Base-by-base conservation (phyloP, 208 protist genomes). In the Wallacemonas sp. region DNA sequence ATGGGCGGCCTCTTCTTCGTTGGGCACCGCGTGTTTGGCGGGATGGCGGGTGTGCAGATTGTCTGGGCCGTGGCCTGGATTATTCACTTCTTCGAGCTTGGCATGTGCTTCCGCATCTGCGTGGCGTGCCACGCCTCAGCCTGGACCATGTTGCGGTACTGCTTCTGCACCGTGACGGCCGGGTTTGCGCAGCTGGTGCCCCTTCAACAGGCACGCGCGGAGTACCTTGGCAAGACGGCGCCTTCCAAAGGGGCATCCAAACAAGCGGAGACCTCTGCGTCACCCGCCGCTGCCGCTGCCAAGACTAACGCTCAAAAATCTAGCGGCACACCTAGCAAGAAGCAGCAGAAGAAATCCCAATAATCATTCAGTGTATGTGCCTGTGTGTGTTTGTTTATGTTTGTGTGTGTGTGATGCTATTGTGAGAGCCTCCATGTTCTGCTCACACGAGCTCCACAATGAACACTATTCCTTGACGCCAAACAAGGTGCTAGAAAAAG, bases 101-200 rank as follows among this genome's bases (percentile, higher is more conserved):
- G 70, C 31, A 65, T 89, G 66, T 79, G 75, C 58, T 19, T 77
- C 17, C 66, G 80, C 27, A 80, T 86, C 8, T 90, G 82, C 54
- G 27, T 63, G 8, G 65, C 67, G 11, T 85, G 80, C 68, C 66
- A 70, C 47, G 82, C 80, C 1, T 49, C 63, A 2, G 19, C 61
- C 2, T 24, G 26, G 1, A 67, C 65, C 27, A 75, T 68, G 53
- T 27, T 61, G 5, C 46, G 70, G 2, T 87, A 87, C 68, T 58
- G 61, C 61, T n/a, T 80, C 17, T 70, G 84, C 61, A 86, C 75
- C 1, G 11, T 68, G 17, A 22, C 74, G 8, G 76, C 70, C 0
- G 86, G 86, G 24, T 70, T 82, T 46, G 69, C 78, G 21, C 86
- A 93, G 73, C 65, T 93, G 3, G 30, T 68, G 17, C 77, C 82